phyloP scores from a whole-genome alignment of 1,284 basidiomycete genomes.

The Anthracocystis walkeri region DNA sequence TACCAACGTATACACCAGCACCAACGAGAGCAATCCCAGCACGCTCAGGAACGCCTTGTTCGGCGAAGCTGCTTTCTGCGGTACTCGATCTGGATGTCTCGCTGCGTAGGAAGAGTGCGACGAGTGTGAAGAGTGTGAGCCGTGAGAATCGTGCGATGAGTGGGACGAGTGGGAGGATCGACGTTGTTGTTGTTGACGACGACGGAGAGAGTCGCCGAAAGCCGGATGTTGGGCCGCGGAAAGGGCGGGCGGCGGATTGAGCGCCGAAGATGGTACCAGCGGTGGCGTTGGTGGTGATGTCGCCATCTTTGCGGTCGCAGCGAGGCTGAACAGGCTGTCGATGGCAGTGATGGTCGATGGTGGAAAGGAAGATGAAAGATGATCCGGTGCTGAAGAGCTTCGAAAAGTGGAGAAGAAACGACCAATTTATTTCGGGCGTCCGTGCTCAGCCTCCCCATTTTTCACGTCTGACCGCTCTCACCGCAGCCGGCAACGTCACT shows the following conservation, averaged over 20 bases:
- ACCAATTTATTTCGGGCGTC: conserved; percentile 11
- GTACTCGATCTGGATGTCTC: conserved; percentile 47
- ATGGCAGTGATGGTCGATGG: neutral
- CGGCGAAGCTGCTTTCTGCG: conserved; percentile 39
- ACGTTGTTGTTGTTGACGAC: conserved; percentile 13
- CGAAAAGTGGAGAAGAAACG: neutral
- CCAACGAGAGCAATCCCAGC: conserved; percentile 38
- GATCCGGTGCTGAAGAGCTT: no score
- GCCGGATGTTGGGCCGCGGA: conserved; percentile 34
- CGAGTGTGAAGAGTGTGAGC: conserved; percentile 55
- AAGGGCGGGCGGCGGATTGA: conserved; percentile 41
- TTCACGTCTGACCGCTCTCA: neutral
- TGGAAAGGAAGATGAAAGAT: neutral
- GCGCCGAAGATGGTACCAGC: conserved; percentile 24
- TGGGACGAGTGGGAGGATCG: conserved; percentile 33
- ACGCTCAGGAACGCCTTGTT: conserved; percentile 47
- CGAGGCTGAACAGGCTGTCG: no score
- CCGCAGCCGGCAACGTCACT: neutral
- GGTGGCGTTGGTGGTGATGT: neutral
- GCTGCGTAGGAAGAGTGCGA: conserved; percentile 57
- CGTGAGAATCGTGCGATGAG: conserved; percentile 37
- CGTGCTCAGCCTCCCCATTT: conserved; percentile 8
- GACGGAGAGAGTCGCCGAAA: conserved; percentile 26
- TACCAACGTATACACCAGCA: conserved; percentile 48
- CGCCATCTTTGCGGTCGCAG: conserved; percentile 2